phyloP scores from a whole-genome alignment of 257 asterid genomes.

The Solanum paucissectum region DNA sequence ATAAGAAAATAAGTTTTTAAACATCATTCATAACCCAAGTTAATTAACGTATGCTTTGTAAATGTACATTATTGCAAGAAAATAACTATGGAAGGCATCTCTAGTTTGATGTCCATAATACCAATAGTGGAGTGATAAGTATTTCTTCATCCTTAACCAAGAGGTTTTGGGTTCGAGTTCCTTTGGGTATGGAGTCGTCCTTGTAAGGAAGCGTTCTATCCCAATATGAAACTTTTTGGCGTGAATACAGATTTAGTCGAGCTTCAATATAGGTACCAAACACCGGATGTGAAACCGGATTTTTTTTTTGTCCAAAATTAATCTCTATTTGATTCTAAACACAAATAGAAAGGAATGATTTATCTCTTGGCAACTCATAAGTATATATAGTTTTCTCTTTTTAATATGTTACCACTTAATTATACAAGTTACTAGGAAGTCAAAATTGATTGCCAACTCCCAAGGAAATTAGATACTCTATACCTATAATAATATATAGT shows the following conservation, averaged over 20 bases:
- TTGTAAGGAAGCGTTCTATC: no score
- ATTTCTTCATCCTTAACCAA: no score
- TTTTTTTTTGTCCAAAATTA: not conserved
- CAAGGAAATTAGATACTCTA: not conserved
- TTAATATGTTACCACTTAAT: not conserved
- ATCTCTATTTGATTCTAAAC: not conserved
- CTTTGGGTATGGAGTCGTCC: no score
- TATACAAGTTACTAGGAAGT: not conserved
- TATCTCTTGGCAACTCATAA: not conserved
- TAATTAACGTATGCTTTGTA: not conserved
- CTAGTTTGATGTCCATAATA: not conserved
- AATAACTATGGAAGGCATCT: not conserved
- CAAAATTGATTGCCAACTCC: not conserved
- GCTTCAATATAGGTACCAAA: no score
- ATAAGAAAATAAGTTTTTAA: not conserved
- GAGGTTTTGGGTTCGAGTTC: no score
- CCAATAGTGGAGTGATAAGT: rapidly evolving
- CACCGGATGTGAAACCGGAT: no score
- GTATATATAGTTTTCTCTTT: not conserved
- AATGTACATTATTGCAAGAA: not conserved
- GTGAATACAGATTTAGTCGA: no score
- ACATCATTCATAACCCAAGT: not conserved
- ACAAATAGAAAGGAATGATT: not conserved
- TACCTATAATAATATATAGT: not conserved
- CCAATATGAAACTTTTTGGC: rapidly evolving